Conservation (phyloP, 2,329 filamentous ascomycete genomes). For the Ceratocystis colombiana region DNA sequence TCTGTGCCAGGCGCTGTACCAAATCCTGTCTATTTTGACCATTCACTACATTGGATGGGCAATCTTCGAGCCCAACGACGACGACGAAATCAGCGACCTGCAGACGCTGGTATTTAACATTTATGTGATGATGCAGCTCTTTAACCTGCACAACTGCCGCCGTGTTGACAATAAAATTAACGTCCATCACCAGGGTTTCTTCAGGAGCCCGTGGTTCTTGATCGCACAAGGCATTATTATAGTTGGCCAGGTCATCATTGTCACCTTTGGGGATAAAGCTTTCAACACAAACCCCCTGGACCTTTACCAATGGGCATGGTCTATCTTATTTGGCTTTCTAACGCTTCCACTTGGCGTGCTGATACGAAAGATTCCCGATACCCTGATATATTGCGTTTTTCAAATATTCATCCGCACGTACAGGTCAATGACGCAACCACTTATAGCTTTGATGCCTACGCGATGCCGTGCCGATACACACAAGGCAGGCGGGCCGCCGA, state of each 20-base stretch:
- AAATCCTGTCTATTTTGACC: conserved; percentile 47
- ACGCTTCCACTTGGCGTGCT: conserved; percentile 51
- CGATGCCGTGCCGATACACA: conserved; percentile 23
- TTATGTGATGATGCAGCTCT: conserved; percentile 64
- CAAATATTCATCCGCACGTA: conserved; percentile 27
- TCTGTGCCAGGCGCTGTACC: conserved; percentile 50
- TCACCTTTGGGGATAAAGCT: conserved; percentile 58
- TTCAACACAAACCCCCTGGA: conserved; percentile 53
- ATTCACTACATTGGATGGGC: conserved; percentile 51
- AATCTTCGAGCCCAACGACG: conserved; percentile 37
- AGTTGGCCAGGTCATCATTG: conserved; percentile 59
- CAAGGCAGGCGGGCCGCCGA: conserved; percentile 24
- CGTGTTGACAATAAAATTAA: conserved; percentile 62
- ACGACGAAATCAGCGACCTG: conserved; percentile 38
- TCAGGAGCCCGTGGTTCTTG: conserved; percentile 67
- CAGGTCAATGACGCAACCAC: conserved; percentile 24
- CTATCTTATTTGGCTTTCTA: conserved; percentile 55
- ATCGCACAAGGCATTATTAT: conserved; percentile 56
- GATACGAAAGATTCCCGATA: conserved; percentile 37
- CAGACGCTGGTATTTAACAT: conserved; percentile 58
- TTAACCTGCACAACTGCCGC: conserved; percentile 58
- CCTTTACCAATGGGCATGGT: conserved; percentile 60
- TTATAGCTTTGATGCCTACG: conserved; percentile 26
- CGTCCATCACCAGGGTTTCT: conserved; percentile 63
- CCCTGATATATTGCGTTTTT: conserved; percentile 31